Evolutionary conservation across 495 filamentous ascomycete genomes (phyloP), one percentile per base, ranked within the genome.

Genomic region (Aspergillus ostianus): DNA sequence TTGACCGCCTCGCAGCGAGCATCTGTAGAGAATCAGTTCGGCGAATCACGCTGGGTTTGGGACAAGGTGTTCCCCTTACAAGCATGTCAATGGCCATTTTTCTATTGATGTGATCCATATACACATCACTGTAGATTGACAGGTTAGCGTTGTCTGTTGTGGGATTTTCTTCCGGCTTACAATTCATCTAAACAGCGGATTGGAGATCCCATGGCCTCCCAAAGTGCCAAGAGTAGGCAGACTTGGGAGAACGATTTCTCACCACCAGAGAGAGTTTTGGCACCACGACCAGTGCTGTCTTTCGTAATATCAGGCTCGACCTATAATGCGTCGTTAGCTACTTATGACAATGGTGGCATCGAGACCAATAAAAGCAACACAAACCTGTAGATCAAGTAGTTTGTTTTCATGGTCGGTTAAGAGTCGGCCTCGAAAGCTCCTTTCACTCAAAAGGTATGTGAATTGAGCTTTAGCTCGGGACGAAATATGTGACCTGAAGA

Each of bases 241-340:
- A 97, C 93, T 13, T 92, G 94, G 1, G 93, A 95, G 76, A 98
- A 99, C 0, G 92, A 97, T 69, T 97, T 98, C 73, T 99, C 94
- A 45, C 94, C 94, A 50, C 94, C 94, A 7, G 91, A 96, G 9
- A 99, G 79, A 4, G 93, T 97, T 75, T 90, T 96, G 48, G 94
- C 91, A 62, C 87, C 87, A 32, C 93, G 84, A 20, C 88, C 93
- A 30, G 79, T 77, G 51, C 80, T 84, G 57, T 81, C 84, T 61
- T 75, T 81, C 12, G 86, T 92, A 70, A 86, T 87, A 71, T 96
- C 95, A 36, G 90, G 95, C 65, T 89, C 84, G 53, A 89, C 82
- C 83, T 86, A 51, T 53, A 48, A 57, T n/a, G 50, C 36, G 15
- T 29, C 13, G n/a, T 49, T 30, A 56, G 26, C 7, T 41, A 6